phyloP scores from a whole-genome alignment of 1,284 basidiomycete genomes.

The Blastosporella zonata region DNA sequence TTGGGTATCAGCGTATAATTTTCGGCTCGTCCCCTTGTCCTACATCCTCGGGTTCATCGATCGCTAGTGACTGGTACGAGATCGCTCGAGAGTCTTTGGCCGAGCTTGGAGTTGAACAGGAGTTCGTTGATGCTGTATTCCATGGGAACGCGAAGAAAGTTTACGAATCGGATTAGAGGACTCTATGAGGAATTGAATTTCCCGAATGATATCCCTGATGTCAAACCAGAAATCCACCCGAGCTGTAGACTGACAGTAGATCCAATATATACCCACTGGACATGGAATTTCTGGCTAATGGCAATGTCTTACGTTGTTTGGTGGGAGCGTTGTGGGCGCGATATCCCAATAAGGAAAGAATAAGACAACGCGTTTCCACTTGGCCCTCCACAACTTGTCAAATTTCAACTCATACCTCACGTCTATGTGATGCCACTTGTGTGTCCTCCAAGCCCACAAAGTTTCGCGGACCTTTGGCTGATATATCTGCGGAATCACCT shows the following conservation, averaged over 20 bases:
- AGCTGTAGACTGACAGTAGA: not conserved
- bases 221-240: not conserved
- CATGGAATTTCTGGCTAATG: not conserved
- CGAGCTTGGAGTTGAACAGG: conserved; percentile 81
- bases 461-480: conserved; percentile 2
- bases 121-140: conserved; percentile 74
- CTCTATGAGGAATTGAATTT: not conserved
- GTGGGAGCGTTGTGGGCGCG: not conserved
- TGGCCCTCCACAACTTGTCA: conserved; percentile 1
- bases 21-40: conserved; percentile 56
- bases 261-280: not conserved
- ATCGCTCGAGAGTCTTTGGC: conserved; percentile 76
- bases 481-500: conserved; percentile 1
- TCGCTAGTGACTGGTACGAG: conserved; percentile 74
- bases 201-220: not conserved
- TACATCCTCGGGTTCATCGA: conserved; percentile 42
- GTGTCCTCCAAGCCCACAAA: conserved; percentile 9
- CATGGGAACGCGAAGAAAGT: conserved; percentile 61
- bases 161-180: conserved; percentile 38
- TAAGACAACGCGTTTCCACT: conserved; percentile 2
- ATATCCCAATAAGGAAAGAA: not conserved
- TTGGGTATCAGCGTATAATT: conserved; percentile 58
- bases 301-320: not conserved
- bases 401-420: not conserved
- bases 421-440: conserved; percentile 15